phyloP scores from a whole-genome alignment of 2,329 filamentous ascomycete genomes.

The Ilyonectria mors-panacis region DNA sequence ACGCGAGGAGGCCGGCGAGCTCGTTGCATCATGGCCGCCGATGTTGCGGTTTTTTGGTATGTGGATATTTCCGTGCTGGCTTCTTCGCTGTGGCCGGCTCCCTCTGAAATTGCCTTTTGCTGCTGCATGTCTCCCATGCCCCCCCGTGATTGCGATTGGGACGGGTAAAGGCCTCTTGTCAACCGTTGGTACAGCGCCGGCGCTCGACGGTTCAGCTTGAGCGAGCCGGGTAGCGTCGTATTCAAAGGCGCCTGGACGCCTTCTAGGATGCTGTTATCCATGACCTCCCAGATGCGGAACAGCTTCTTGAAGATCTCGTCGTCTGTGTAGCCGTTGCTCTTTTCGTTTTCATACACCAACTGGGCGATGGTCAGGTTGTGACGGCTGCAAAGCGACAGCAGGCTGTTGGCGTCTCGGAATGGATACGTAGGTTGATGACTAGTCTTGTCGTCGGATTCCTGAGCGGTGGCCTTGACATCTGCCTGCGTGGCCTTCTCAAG shows the following conservation, averaged over 20 bases:
- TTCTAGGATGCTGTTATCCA: constrained; percentile 66
- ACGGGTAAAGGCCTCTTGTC: constrained; percentile 62
- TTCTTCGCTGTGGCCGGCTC: background rate
- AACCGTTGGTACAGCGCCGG: constrained; percentile 61
- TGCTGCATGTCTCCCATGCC: background rate
- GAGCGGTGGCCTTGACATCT: constrained; percentile 35
- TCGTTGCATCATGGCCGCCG: constrained; percentile 20
- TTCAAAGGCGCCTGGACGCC: constrained; percentile 62
- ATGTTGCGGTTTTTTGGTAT: background rate
- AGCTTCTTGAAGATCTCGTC: constrained; percentile 64
- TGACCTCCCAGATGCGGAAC: constrained; percentile 65
- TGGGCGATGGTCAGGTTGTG: constrained; percentile 68
- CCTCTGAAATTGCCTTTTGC: constrained; percentile 4
- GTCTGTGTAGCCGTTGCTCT: constrained; percentile 65
- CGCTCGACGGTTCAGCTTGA: constrained; percentile 63
- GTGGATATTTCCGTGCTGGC: constrained; percentile 1
- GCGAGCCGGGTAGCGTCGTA: constrained; percentile 60
- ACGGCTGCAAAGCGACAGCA: constrained; percentile 63
- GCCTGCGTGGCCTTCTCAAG: constrained; percentile 19
- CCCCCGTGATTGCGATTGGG: constrained; percentile 28
- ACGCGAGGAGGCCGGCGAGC: constrained; percentile 56
- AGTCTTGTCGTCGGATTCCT: constrained; percentile 34
- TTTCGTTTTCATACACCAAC: constrained; percentile 67
- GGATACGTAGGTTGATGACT: constrained; percentile 60
- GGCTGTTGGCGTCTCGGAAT: constrained; percentile 63